Base-by-base conservation (phyloP, 192 early-diverging fungal species). In the Dissophora globulifera region DNA sequence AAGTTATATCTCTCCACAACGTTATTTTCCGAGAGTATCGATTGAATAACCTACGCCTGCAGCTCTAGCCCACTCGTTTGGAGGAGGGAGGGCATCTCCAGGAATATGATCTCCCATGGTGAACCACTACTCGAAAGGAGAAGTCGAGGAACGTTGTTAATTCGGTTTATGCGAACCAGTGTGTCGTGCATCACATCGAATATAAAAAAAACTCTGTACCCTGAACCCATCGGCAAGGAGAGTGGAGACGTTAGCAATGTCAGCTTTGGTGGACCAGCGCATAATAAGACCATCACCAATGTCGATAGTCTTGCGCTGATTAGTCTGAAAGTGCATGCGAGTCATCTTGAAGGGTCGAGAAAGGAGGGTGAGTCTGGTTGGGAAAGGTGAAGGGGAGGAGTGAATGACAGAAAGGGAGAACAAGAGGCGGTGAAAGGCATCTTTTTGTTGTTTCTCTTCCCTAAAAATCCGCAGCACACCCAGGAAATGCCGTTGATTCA, bases 201-300 rank as follows among this genome's bases (percentile, higher is more conserved):
- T n/a, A n/a, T n/a, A n/a, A 10, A 22, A 27, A 35, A 26, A 12
- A 17, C 19, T 16, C 38, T 20, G 22, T 76, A 67, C 72, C 43
- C 47, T 46, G 47, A 76, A 76, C 0, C 41, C 9, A n/a, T 76
- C 57, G 17, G 41, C 51, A 13, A 76, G 2, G 20, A 66, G 52
- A 22, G 33, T 27, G 13, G 20, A 15, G 11, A 76, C 35, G 27
- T 76, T 67, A 6, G 60, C 63, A 13, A 58, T 55, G 17, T 76
- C 72, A 9, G 57, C 62, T 17, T 53, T 47, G 26, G 64, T 76
- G 35, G 72, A 76, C 72, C 72, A 76, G 19, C 72, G 62, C 62
- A 76, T 55, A 51, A 67, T 56, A 33, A 66, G 62, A 0, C 72
- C 72, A 15, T 67, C 33, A 2, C 58, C 72, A 22, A 76, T 51